Evolutionary conservation across 306 rosid genomes (phyloP), one percentile per base, ranked within the genome.

Genomic region (Arachis hypogaea): DNA sequence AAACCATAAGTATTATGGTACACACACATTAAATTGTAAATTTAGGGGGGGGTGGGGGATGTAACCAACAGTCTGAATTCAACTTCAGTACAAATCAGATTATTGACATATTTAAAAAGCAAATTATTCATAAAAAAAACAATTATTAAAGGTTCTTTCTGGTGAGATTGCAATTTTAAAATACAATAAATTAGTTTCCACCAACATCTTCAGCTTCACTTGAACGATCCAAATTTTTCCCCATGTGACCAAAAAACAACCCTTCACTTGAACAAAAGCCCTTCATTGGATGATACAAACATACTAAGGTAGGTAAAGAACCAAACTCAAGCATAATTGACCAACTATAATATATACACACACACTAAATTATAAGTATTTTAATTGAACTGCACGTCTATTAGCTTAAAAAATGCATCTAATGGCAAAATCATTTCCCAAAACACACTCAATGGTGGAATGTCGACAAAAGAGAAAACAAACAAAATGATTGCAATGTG

Each of bases 1-100:
- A 78, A 56, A 71, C 67, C 71, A 74, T 22, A 57, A 59, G 69
- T 14, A 77, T 46, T 47, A 57, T 47, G 45, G 69, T 73, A 16
- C 41, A 58, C 55, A 42, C 33, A 18, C 49, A 67, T 36, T 51
- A 66, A 44, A 57, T 40, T 47, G 68, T 18, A 63, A 42, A 61
- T 18, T 50, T 56, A 28, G 63, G 59, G 43, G 16, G 16, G 16
- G 16, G 63, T 45, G 63, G 63, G 11, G 14, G 33, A 43, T 16
- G 56, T 50, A 43, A 62, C 59, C 7, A 56, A 78, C 50, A 44
- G 57, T 59, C 50, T 7, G 55, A 64, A 4, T 71, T 41, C 61
- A 65, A 67, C 67, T 56, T 55, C 57, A 71, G 68, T 28, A 61
- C 30, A 60, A 28, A 59, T 70, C 69, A 66, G 30, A 51, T 30